These are phyloP conservation scores for Coelastrella sp. DNA, from an alignment of 139 green algal genomes.

Conservation along the genomic window DNA sequence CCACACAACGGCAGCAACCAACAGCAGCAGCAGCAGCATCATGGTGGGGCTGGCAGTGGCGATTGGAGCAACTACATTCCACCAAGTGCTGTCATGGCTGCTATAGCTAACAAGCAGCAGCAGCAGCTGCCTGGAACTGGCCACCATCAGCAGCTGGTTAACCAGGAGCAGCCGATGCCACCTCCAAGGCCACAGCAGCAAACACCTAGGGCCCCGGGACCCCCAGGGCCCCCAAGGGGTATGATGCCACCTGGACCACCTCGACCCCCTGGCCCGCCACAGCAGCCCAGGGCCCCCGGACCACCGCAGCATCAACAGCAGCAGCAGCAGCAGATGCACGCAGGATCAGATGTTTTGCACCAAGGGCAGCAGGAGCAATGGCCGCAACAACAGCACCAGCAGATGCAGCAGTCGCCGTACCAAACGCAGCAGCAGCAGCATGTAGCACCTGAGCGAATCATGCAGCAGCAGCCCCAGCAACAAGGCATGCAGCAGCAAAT, in stretches of 20 bases:
- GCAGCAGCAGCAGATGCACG: neutral
- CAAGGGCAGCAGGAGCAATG: too few relatives aligned
- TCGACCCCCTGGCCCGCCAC: neutral
- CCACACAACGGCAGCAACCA: neutral
- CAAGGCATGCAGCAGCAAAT: slow-evolving; percentile 9
- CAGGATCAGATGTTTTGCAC: neutral
- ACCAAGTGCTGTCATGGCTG: slow-evolving; percentile 49
- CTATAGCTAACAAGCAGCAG: slow-evolving; percentile 38
- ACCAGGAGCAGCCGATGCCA: neutral
- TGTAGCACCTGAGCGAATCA: neutral
- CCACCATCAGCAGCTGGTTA: neutral
- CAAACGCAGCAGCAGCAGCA: slow-evolving; percentile 37
- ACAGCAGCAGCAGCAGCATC: neutral
- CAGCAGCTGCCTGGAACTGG: neutral
- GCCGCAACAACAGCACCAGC: neutral
- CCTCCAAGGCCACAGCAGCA: neutral
- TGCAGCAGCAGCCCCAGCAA: neutral
- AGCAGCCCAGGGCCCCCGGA: neutral
- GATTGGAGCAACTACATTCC: slow-evolving; percentile 58
- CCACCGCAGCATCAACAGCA: neutral
- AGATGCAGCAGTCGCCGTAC: neutral
- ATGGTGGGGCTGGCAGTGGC: slow-evolving; percentile 14
- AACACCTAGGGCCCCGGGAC: neutral
- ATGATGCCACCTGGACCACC: neutral
- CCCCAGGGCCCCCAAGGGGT: slow-evolving; percentile 25